Evolutionary conservation across 176 grass and related monocot species (phyloP), one percentile per base, ranked within the genome.

Genomic region (Zea luxurians): DNA sequence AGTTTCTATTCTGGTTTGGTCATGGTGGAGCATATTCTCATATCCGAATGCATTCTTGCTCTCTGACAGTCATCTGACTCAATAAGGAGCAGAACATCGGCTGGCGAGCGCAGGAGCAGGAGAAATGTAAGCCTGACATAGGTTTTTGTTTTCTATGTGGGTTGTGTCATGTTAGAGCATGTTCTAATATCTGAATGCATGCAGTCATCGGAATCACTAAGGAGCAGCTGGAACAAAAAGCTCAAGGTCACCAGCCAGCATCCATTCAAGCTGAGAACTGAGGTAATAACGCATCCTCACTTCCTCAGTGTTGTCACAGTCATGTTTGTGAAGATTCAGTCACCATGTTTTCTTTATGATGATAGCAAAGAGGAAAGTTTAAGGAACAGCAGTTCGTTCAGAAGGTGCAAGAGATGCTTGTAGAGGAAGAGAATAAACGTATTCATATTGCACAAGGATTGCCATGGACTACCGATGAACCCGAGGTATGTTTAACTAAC

Each of bases 241-340:
- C 86, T 99, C 1, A 99, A 88, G 78, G 96, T 89, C 64, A 95
- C 96, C 21, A 99, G 83, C 72, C 92, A 89, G 68, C 88, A 93
- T 15, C 96, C 92, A 4, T 99, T 99, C 90, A 99, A 99, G 68
- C 70, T 99, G n/a, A 89, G 90, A 71, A 99, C 96, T 12, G 96
- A 99, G 96, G 92, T 99, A 81, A 86, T 6, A 60, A 64, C 27
- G 27, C 27, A 27, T 27, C 27, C 27, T 27, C 27, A 27, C 27
- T 27, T 59, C 17, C 6, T 70, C 43, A 4, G 0, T 82, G 34
- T 21, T 43, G 7, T 85, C 16, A 47, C 12, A 66, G 36, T 44
- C 6, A 1, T 44, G 68, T 27, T 27, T 18, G 5, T 57, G 17
- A 70, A 80, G 69, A 76, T 71, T 75, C 10, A 66, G 71, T 59